phyloP scores from a whole-genome alignment of 768 basidiomycete genomes.

The Krasilnikovozyma curviuscula region DNA sequence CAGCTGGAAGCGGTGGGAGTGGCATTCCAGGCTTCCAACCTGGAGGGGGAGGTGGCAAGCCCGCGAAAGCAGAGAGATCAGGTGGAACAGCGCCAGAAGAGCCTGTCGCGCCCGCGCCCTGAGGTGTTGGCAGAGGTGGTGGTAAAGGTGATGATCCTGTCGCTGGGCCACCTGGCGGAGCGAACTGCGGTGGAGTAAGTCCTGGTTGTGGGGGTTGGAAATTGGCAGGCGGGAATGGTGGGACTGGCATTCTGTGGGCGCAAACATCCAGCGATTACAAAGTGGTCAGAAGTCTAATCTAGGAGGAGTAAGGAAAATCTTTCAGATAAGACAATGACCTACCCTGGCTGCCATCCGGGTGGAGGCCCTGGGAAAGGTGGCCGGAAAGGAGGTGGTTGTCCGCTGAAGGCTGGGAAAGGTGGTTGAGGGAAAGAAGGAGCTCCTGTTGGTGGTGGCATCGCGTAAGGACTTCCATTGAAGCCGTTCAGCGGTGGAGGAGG shows the following conservation, averaged over 20 bases:
- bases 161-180: too few relatives aligned
- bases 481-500: conserved; percentile 17
- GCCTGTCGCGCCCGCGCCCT: too few relatives aligned
- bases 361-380: conserved; percentile 1
- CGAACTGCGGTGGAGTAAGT: not conserved
- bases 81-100: too few relatives aligned
- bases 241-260: not conserved
- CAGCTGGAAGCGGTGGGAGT: too few relatives aligned
- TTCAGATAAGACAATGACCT: not conserved
- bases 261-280: not conserved
- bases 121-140: too few relatives aligned
- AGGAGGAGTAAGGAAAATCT: not conserved
- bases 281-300: not conserved
- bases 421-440: not conserved
- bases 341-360: conserved; percentile 8
- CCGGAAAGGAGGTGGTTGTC: not conserved
- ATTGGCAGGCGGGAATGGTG: conserved; percentile 1
- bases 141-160: not conserved
- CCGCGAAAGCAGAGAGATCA: too few relatives aligned
- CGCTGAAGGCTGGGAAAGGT: not conserved
- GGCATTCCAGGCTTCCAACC: too few relatives aligned
- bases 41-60: too few relatives aligned
- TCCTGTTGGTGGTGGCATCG: not conserved
- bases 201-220: not conserved
- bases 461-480: not conserved